Conservation (phyloP, 2,329 filamentous ascomycete genomes). For the Phaeomoniella chlamydospora region DNA sequence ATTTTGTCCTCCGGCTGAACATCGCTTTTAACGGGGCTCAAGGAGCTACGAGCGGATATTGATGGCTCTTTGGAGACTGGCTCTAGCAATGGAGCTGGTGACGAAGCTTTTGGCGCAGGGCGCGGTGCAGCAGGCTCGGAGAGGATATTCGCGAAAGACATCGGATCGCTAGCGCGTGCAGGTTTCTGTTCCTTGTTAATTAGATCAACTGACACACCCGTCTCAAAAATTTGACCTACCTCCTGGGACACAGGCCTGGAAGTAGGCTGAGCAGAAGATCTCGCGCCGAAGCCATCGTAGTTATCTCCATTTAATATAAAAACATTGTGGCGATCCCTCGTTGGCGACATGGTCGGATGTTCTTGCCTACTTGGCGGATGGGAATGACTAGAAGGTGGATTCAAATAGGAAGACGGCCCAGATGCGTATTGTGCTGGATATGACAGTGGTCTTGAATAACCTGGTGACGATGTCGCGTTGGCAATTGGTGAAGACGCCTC, state of each 20-base stretch:
- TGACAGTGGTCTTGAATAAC: slow-evolving; percentile 19
- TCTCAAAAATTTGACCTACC: slow-evolving; percentile 15
- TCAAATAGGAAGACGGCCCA: slow-evolving; percentile 21
- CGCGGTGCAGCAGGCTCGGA: slow-evolving; percentile 57
- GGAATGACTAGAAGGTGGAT: slow-evolving; percentile 22
- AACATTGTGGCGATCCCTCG: slow-evolving; percentile 21
- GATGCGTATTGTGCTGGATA: slow-evolving; percentile 18
- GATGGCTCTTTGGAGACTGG: neutral
- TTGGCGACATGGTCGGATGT: slow-evolving; percentile 24
- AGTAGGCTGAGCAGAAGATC: slow-evolving; percentile 15
- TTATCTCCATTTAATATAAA: slow-evolving; percentile 16
- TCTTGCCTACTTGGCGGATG: slow-evolving; percentile 23
- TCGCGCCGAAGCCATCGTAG: slow-evolving; percentile 17
- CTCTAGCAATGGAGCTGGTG: slow-evolving; percentile 3
- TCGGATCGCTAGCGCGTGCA: slow-evolving; percentile 65
- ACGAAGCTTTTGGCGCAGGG: slow-evolving; percentile 15
- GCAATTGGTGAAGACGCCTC: slow-evolving; percentile 21
- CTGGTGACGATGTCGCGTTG: slow-evolving; percentile 15
- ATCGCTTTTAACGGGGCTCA: neutral
- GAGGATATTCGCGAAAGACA: slow-evolving; percentile 93
- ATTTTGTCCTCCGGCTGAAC: neutral
- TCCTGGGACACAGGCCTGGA: slow-evolving; percentile 22
- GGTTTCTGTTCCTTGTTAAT: slow-evolving; percentile 40
- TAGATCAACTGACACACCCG: slow-evolving; percentile 6
- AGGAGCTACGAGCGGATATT: neutral